Conservation (phyloP, 73 alveolate species). For the Tetrahymena thermophila region DNA sequence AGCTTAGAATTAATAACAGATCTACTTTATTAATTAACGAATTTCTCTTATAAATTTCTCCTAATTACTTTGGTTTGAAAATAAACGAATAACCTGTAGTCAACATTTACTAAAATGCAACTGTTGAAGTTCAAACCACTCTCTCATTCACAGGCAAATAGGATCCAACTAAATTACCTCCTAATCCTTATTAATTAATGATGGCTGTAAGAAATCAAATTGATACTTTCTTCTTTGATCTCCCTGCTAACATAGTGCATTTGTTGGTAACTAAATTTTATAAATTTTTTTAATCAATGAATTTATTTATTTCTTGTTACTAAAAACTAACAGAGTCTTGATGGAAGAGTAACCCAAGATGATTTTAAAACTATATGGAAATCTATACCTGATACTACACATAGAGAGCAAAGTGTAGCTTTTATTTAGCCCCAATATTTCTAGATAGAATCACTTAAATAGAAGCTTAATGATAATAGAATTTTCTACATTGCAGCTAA, state of each 20-base stretch:
- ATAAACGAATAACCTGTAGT: background rate
- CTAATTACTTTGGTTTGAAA: background rate
- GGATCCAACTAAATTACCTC: background rate
- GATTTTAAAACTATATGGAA: background rate
- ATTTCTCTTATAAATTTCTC: background rate
- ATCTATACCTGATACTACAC: background rate
- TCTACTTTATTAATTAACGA: background rate
- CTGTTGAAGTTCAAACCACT: background rate
- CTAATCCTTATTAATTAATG: background rate
- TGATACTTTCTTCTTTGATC: background rate
- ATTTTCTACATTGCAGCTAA: background rate
- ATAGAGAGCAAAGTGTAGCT: background rate
- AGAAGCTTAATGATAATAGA: background rate
- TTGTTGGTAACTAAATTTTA: background rate
- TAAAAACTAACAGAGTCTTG: background rate
- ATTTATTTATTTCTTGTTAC: background rate
- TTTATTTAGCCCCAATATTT: background rate
- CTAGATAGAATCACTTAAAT: background rate
- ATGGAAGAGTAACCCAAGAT: background rate
- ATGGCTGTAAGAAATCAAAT: background rate
- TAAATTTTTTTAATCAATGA: background rate
- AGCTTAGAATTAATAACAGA: background rate
- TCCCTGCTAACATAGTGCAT: background rate
- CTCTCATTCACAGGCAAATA: background rate
- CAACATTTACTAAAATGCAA: background rate